Evolutionary conservation across 2,329 filamentous ascomycete species (phyloP), one percentile per base, ranked within the genome.

Genomic region (Ophiostoma populinum): DNA sequence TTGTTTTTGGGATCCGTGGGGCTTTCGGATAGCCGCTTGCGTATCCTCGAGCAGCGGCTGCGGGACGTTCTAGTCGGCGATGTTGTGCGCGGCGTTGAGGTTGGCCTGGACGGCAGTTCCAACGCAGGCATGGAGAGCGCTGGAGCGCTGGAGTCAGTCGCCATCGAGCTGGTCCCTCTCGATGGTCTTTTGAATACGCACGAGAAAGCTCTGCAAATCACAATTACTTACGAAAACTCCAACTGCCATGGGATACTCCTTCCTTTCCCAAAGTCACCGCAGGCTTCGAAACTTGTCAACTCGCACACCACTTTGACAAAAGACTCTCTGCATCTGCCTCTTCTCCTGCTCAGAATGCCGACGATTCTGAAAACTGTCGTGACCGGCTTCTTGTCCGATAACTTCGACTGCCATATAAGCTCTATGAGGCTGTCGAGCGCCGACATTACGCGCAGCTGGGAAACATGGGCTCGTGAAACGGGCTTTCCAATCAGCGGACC

Each of bases 31-130:
- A 27, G 46, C 0, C 56, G 59, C 3, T 55, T 73, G 3, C 49
- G 55, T 11, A 37, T 48, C 0, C 53, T 72, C 1, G 59, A 63
- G 1, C 56, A 57, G 7, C 56, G 62, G 2, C 50, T 74, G 2
- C 62, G 67, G 25, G 67, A 73, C 32, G 56, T 56, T 1, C 56
- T 73, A 0, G 65, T 70, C 0, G 68, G 68, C 12, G 68, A 73
- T 43, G 62, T 70, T 2, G 64, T 73, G n/a, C 63, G 69, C 37
- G 69, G 69, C 28, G 62, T 73, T 13, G 65, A 72, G 42, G 59
- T 74, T 13, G 60, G 61, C 0, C 45, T 65, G 5, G 43, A 40
- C 9, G 47, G 46, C 4, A 21, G 19, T 18, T 57, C 55, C 13
- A 61, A 62, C 18, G 57, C 44, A 6, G 41, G 48, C 0, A 45